Evolutionary conservation across 768 basidiomycete genomes (phyloP), one percentile per base, ranked within the genome.

Genomic region (Mycena alexandri): DNA sequence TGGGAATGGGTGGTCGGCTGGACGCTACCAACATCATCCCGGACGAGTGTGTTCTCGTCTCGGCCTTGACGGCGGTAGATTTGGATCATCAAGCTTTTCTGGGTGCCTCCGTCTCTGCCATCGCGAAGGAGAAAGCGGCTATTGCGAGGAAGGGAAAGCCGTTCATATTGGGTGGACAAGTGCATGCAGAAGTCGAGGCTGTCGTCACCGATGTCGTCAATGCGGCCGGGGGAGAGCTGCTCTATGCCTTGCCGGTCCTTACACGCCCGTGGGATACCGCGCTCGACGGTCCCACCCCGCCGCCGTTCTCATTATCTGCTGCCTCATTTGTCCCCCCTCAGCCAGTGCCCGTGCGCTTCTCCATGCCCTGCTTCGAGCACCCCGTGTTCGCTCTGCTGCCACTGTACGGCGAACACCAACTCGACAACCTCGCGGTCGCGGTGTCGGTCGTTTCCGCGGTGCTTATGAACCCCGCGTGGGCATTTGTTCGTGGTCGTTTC

Each of bases 11-110:
- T 0, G 98, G 98, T 6, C 84, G 88, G 4, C 79, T 91, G 55
- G 98, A 99, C 76, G 97, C 98, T 21, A 99, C 98, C 3, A 99
- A 99, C 75, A 85, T 93, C 60, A 87, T 99, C 21, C 86, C 93
- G 2, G 86, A 91, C 50, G 82, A 85, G 0, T 81, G 81, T 56
- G 86, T 96, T 46, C 78, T 95, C 36, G 88, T 90, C 2, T 94
- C 93, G n/a, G 92, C 89, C 36, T 82, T 99, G 29, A 94, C 96
- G 0, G 79, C 90, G 3, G 93, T 99, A 22, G 96, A 95, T 77
- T 81, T 99, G 47, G 98, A 99, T 79, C 98, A 99, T 77, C 95
- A 96, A 70, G 86, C 87, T 5, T 95, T 97, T 75, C 84, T 99
- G 25, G 98, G 98, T 0, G 76, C 86, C 60, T 92, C 93, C 0